Evolutionary conservation across 768 basidiomycete genomes (phyloP).

Genomic region (Leucosporidium yakuticum): DNA sequence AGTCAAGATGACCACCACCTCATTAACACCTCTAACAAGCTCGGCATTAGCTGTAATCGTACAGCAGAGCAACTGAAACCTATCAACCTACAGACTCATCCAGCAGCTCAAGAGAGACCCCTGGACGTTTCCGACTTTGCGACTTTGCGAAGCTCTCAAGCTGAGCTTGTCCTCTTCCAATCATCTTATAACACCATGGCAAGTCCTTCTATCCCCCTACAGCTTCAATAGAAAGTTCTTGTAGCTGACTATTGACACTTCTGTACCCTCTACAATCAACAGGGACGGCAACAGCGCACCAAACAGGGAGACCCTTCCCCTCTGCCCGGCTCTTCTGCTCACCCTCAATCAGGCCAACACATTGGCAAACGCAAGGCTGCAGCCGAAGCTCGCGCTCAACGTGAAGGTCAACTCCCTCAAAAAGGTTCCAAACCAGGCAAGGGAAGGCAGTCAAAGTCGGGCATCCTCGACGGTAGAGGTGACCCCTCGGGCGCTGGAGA

Average conservation of each 20-base stretch:
- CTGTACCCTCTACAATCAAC: not conserved
- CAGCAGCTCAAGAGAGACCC: no score
- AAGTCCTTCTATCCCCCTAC: not conserved
- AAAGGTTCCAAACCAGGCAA: not conserved
- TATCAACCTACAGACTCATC: no score
- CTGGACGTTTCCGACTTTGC: no score
- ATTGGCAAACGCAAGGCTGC: conserved; percentile 32
- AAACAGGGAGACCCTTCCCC: conserved; percentile 29
- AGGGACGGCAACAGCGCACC: conserved; percentile 26
- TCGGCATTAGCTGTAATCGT: no score
- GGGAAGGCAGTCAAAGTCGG: not conserved
- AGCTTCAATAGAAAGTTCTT: not conserved
- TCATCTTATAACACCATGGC: not conserved
- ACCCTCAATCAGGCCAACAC: conserved; percentile 21
- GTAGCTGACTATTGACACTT: not conserved
- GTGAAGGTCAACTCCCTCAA: conserved; percentile 6
- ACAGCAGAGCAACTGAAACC: no score
- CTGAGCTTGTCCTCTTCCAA: not conserved
- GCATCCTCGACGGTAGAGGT: not conserved
- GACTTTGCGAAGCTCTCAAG: no score
- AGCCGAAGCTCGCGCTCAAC: conserved; percentile 12
- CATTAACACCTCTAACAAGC: no score
- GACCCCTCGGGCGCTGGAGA: not conserved
- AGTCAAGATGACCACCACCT: no score
- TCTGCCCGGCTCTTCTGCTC: conserved; percentile 14